phyloP scores from a whole-genome alignment of 352 stramenopile genomes.

The Phytopythium oedochilum region DNA sequence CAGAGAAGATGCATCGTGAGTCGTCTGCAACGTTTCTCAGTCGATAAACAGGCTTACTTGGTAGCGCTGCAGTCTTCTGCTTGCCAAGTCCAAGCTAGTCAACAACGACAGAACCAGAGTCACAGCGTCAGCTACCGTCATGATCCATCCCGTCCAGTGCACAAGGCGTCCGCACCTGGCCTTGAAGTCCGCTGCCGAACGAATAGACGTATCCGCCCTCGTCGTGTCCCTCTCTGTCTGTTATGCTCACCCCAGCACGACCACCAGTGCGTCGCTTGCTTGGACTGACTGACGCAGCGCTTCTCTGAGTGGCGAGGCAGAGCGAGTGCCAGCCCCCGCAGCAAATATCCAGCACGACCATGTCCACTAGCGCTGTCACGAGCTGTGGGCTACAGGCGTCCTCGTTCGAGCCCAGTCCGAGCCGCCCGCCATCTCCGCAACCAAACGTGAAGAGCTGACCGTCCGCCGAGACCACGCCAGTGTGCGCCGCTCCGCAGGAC shows the following conservation, averaged over 20 bases:
- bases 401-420: constrained; percentile 69
- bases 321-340: constrained; percentile 72
- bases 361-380: constrained; percentile 36
- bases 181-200: constrained; percentile 67
- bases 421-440: constrained; percentile 86
- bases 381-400: constrained; percentile 43
- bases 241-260: not conserved
- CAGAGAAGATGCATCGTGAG: not conserved
- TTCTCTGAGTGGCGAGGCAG: constrained; percentile 35
- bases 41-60: constrained; percentile 35
- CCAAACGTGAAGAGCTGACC: constrained; percentile 83
- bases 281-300: not conserved
- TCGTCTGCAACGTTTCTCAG: not conserved
- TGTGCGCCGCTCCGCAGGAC: constrained; percentile 88
- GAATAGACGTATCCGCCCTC: constrained; percentile 46
- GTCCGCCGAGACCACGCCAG: constrained; percentile 43
- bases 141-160: not conserved
- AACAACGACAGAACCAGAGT: not conserved
- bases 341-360: constrained; percentile 53
- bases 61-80: constrained; percentile 51
- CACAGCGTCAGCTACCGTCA: not conserved
- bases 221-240: not conserved
- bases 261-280: constrained; percentile 1
- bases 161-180: constrained; percentile 28
- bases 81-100: constrained; percentile 58